Evolutionary conservation across 495 filamentous ascomycete genomes (phyloP), one percentile per base, ranked within the genome.

Genomic region (Annulohypoxylon bovei): DNA sequence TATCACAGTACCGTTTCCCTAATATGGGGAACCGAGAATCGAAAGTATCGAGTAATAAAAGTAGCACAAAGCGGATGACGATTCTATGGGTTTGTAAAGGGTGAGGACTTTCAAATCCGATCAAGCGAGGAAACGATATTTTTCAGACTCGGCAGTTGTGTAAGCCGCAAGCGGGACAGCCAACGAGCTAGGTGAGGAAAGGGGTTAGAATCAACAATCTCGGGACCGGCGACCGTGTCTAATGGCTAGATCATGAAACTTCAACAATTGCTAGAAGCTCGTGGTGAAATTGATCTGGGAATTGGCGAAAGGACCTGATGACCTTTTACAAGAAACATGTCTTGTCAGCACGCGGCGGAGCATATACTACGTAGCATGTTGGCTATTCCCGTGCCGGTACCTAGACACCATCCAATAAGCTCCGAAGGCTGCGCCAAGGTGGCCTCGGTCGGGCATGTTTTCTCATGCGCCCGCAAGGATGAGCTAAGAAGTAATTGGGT

Each of bases 331-430:
- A 30, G 47, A 68, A 57, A 6, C 18, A 56, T 28, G 27, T 63
- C 22, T 54, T 30, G 46, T 67, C 62, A 55, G 63, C 53, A 47
- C 23, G 58, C 58, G 62, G 56, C 62, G 22, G 52, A 47, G 62
- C 56, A 68, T 57, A 59, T 65, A 65, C 54, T 40, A 69, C 55
- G 61, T 65, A 60, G 32, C 59, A 57, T 40, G 50, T 30, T 60
- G 33, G 57, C 27, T 28, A n/a, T 63, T 58, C 64, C 32, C 44
- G 47, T 54, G 42, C 56, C 56, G 40, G 46, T 12, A n/a, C n/a
- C n/a, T n/a, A n/a, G n/a, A n/a, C n/a, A 28, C 18, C 22, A 47
- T 62, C 70, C 65, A 72, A 68, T 72, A 68, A 22, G 39, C 61
- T 59, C 49, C 16, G 37, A 37, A 23, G 55, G 49, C 18, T 65